phyloP scores from a whole-genome alignment of 73 alveolate species.

The Stentor coeruleus region DNA sequence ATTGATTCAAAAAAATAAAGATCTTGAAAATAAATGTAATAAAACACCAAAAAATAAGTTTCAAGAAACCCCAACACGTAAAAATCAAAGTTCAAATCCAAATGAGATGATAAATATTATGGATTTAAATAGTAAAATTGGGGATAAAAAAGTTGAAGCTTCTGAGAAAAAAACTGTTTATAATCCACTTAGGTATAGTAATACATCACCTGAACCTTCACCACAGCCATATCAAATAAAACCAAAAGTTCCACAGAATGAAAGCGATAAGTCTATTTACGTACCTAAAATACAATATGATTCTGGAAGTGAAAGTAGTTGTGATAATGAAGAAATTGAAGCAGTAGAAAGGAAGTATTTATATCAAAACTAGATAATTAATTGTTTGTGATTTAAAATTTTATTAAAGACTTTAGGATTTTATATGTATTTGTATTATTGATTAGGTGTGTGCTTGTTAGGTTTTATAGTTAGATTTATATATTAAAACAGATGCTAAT shows the following conservation, averaged over 20 bases:
- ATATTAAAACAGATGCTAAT: too few relatives aligned
- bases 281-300: constrained; percentile 22
- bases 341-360: constrained; percentile 22
- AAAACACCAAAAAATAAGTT: neutral
- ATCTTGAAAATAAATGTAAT: too few relatives aligned
- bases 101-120: neutral
- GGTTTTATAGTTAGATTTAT: too few relatives aligned
- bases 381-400: too few relatives aligned
- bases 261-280: neutral
- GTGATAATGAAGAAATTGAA: neutral
- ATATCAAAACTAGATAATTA: too few relatives aligned
- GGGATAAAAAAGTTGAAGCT: neutral
- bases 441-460: too few relatives aligned
- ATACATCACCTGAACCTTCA: neutral
- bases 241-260: neutral
- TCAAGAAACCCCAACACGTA: neutral
- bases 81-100: neutral
- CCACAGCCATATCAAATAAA: neutral
- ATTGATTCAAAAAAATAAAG: neutral
- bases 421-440: too few relatives aligned
- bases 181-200: neutral
- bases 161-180: neutral
- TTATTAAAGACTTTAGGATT: too few relatives aligned
- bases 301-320: neutral
- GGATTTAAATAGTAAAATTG: too few relatives aligned